Conservation (phyloP, 192 early-diverging fungal genomes). For the Entophlyctis luteolus region DNA sequence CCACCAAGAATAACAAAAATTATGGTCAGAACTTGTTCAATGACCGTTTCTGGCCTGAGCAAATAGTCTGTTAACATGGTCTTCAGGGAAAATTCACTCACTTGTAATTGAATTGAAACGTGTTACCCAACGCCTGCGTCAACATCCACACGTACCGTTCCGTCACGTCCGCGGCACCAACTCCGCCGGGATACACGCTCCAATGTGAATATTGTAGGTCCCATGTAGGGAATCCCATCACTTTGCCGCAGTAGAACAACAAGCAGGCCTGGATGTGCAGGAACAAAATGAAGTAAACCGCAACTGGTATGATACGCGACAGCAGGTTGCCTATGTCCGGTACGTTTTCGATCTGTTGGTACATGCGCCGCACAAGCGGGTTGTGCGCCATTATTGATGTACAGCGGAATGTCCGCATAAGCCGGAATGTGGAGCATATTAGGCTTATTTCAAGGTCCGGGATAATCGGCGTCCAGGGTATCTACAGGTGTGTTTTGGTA, state of each 20-base stretch:
- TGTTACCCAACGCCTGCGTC: constrained; percentile 25
- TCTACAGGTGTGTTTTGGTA: background rate
- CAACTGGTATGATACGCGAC: background rate
- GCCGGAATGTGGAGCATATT: background rate
- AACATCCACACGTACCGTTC: constrained; percentile 11
- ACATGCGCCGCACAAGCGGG: background rate
- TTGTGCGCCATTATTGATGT: background rate
- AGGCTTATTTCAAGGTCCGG: background rate
- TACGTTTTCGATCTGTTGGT: constrained; percentile 3
- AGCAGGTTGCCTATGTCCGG: constrained; percentile 11
- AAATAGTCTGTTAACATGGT: background rate
- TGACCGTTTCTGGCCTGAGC: background rate
- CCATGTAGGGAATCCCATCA: background rate
- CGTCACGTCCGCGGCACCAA: background rate
- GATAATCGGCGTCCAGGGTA: background rate
- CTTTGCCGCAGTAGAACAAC: constrained; percentile 6
- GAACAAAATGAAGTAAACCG: background rate
- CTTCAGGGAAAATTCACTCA: background rate
- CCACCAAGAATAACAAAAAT: constrained; percentile 2
- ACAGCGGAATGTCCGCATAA: background rate
- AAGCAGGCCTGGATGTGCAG: constrained; percentile 30
- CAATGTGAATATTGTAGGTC: background rate
- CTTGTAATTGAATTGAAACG: constrained; percentile 11
- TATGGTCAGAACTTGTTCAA: background rate
- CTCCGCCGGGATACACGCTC: background rate